These are phyloP conservation scores for Cenchrus purpureus DNA, from an alignment of 176 grass and related monocot genomes.

Conservation along the genomic window DNA sequence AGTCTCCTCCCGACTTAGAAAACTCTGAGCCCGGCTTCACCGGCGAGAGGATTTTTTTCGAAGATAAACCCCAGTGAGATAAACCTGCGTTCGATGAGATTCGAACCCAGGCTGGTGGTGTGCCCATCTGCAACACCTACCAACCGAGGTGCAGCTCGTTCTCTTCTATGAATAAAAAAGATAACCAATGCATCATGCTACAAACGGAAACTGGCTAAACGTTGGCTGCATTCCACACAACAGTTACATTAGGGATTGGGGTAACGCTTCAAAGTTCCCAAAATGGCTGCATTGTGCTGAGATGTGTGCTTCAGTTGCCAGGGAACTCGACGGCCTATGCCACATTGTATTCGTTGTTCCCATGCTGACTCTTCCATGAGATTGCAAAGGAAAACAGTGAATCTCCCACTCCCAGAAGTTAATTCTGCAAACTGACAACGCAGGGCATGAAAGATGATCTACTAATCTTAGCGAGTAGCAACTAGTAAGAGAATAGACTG, in stretches of 20 bases:
- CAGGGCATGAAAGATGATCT: neutral
- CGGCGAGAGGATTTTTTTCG: too few species aligned
- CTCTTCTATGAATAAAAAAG: neutral
- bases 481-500: neutral
- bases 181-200: neutral
- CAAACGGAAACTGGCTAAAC: neutral
- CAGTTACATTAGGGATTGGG: neutral
- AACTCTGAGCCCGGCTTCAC: too few species aligned
- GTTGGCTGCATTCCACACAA: neutral
- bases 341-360: neutral
- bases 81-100: too few species aligned
- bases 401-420: neutral
- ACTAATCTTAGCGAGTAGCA: neutral
- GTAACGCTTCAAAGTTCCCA: neutral
- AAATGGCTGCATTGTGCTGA: too few species aligned
- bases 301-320: neutral
- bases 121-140: too few species aligned
- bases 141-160: too few species aligned
- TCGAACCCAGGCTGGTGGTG: too few species aligned
- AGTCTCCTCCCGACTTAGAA: too few species aligned
- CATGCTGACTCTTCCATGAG: neutral
- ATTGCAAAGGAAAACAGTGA: neutral
- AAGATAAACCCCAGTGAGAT: too few species aligned
- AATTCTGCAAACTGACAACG: conserved; percentile 26
- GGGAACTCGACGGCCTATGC: neutral